Conservation (phyloP, 2,329 filamentous ascomycete species). For the Ophiostoma fasciatum region DNA sequence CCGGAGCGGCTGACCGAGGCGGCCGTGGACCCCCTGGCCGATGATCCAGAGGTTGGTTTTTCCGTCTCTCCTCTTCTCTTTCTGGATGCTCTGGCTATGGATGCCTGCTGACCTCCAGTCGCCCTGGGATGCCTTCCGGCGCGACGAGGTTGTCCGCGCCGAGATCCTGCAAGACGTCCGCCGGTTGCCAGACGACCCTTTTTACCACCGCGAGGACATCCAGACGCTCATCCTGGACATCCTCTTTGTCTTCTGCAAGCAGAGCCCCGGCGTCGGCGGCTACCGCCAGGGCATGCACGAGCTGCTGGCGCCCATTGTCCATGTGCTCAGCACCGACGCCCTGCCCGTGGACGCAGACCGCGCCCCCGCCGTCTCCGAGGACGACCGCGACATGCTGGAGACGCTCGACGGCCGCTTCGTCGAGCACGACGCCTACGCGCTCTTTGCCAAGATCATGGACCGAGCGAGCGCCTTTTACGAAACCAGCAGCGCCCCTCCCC, state of each 20-base stretch:
- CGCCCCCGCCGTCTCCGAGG: conserved; percentile 24
- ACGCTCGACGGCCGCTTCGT: conserved; percentile 59
- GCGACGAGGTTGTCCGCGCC: conserved; percentile 67
- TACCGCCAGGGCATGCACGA: conserved; percentile 99
- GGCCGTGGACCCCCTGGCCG: conserved; percentile 68
- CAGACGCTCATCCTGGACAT: conserved; percentile 77
- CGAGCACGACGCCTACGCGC: conserved; percentile 78
- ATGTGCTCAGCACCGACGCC: conserved; percentile 70
- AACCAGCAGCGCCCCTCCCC: conserved; percentile 29
- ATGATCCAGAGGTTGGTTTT: conserved; percentile 44
- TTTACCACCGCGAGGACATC: conserved; percentile 67
- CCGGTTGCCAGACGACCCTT: conserved; percentile 78
- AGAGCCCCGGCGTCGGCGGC: conserved; percentile 69
- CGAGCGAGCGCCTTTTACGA: conserved; percentile 79
- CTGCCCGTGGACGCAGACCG: conserved; percentile 46
- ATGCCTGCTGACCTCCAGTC: conserved; percentile 41
- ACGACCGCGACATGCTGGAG: conserved; percentile 43
- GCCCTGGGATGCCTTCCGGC: conserved; percentile 75
- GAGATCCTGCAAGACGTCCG: conserved; percentile 95
- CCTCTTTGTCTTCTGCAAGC: conserved; percentile 87
- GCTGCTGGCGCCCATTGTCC: conserved; percentile 74
- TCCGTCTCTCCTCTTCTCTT: conserved; percentile 1
- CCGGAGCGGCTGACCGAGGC: conserved; percentile 62
- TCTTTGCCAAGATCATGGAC: conserved; percentile 83
- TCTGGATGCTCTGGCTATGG: conserved; percentile 13